Conservation (phyloP, 1,139 yeast species). For the Suhomyces maxii region DNA sequence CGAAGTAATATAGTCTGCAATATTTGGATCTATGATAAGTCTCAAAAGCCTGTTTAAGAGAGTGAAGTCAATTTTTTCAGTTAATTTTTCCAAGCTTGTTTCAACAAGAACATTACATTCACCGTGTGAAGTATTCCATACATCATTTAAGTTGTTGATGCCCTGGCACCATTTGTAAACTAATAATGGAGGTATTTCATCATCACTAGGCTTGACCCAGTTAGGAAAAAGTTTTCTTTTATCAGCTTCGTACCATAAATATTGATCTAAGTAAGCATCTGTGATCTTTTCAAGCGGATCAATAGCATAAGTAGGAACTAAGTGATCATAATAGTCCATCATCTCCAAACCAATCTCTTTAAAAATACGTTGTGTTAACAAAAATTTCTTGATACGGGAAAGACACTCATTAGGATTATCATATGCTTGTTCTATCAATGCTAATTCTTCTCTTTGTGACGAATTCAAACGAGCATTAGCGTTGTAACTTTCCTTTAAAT, state of each 20-base stretch:
- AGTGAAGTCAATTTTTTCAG: conserved; percentile 88
- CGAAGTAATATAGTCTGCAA: conserved; percentile 94
- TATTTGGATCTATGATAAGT: conserved; percentile 80
- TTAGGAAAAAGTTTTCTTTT: conserved; percentile 85
- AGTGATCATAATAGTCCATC: conserved; percentile 87
- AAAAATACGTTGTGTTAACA: conserved; percentile 87
- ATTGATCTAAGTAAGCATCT: conserved; percentile 94
- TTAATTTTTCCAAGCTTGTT: conserved; percentile 64
- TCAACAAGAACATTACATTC: conserved; percentile 85
- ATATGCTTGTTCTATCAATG: conserved; percentile 92
- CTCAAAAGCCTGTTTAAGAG: conserved; percentile 78
- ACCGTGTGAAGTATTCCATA: conserved; percentile 79
- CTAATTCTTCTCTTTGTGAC: conserved; percentile 86
- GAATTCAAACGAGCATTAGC: conserved; percentile 86
- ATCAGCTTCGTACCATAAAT: conserved; percentile 94
- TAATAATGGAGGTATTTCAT: conserved; percentile 87
- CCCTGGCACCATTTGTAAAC: conserved; percentile 97
- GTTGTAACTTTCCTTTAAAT: conserved; percentile 76
- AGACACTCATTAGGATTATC: conserved; percentile 95
- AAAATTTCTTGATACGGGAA: conserved; percentile 75
- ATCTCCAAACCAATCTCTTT: conserved; percentile 86
- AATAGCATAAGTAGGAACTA: conserved; percentile 81
- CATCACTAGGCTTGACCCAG: conserved; percentile 95
- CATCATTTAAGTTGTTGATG: conserved; percentile 71
- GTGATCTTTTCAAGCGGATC: conserved; percentile 95